phyloP scores from a whole-genome alignment of 2,329 filamentous ascomycete genomes.

The Pseudopyricularia javanii region DNA sequence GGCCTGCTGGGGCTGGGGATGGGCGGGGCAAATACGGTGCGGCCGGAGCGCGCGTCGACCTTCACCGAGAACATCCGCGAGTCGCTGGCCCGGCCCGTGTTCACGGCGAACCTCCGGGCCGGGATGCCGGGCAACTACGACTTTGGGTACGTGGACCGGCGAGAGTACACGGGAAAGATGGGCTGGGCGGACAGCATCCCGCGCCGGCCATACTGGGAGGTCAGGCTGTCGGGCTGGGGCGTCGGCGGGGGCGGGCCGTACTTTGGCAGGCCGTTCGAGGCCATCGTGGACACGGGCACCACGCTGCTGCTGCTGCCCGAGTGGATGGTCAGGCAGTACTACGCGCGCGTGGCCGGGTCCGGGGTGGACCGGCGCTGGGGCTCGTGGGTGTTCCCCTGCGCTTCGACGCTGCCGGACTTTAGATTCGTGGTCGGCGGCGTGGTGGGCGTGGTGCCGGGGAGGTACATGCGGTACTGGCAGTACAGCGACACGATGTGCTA shows the following conservation, averaged over 20 bases:
- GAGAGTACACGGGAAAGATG: constrained; percentile 40
- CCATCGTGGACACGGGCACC: constrained; percentile 29
- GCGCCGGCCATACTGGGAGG: constrained; percentile 42
- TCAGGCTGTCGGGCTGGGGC: constrained; percentile 34
- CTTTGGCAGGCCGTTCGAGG: constrained; percentile 18
- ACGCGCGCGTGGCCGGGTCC: constrained; percentile 21
- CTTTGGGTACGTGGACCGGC: constrained; percentile 42
- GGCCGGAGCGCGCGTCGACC: constrained; percentile 24
- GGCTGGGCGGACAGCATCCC: constrained; percentile 35
- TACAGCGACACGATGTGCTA: constrained; percentile 18
- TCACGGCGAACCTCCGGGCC: constrained; percentile 18
- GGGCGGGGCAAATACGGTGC: constrained; percentile 28
- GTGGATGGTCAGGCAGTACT: constrained; percentile 25
- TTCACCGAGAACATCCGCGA: constrained; percentile 23
- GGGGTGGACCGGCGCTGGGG: constrained; percentile 18
- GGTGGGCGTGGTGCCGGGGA: constrained; percentile 20
- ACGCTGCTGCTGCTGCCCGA: constrained; percentile 24
- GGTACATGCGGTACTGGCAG: constrained; percentile 18
- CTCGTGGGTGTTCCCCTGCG: constrained; percentile 24
- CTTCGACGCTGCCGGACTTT: constrained; percentile 19
- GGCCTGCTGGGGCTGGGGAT: constrained; percentile 33
- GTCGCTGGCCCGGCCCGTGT: constrained; percentile 16
- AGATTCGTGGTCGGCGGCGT: constrained; percentile 18
- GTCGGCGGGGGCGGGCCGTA: constrained; percentile 30
- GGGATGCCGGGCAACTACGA: constrained; percentile 27